Base-by-base conservation (phyloP, 2,329 filamentous ascomycete species). In the Didymellaceae sp. region DNA sequence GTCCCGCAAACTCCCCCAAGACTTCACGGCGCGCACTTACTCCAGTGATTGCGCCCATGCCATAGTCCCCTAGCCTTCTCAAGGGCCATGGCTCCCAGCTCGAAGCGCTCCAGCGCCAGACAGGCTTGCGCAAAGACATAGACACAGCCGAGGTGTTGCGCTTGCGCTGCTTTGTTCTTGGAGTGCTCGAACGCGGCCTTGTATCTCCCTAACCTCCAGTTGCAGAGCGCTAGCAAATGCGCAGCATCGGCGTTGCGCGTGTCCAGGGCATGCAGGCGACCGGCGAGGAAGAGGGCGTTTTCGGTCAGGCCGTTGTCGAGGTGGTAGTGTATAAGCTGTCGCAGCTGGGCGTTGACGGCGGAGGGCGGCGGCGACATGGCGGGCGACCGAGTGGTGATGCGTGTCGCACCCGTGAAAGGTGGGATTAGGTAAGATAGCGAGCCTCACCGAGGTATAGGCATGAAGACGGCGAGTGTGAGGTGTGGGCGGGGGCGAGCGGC, bases 41-140 rank as follows among this genome's bases (percentile, higher is more conserved):
- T 93, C 78, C 92, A 87, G 68, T 84, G 86, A 63, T 86, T 90
- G 66, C 86, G 89, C 43, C 84, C 84, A 35, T 79, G 76, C 92
- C 94, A 97, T 17, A 86, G 75, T n/a, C 79, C 77, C 70, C 85
- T 87, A 37, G 88, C 86, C 71, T 91, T 92, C 63, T 99, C 94
- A 66, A 99, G 76, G 5, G 90, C 91, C 9, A 83, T 80, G 45
- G 93, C 88, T 20, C 94, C 94, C 63, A 96, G 90, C 53, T 88
- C 86, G 71, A 87, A 87, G 57, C 86, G 85, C 52, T 90, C 91
- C 49, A 97, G 77, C 34, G 85, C 84, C 53, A 97, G 76, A 67
- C 91, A 97, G 30, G 91, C 86, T 68, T 96, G 91, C 43, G 93
- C 93, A 77, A 92, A 96, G 35, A 97, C 82, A 76, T 93, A 97